phyloP scores from a whole-genome alignment of 345 rosid genomes.

The Cardiospermum halicacabum region DNA sequence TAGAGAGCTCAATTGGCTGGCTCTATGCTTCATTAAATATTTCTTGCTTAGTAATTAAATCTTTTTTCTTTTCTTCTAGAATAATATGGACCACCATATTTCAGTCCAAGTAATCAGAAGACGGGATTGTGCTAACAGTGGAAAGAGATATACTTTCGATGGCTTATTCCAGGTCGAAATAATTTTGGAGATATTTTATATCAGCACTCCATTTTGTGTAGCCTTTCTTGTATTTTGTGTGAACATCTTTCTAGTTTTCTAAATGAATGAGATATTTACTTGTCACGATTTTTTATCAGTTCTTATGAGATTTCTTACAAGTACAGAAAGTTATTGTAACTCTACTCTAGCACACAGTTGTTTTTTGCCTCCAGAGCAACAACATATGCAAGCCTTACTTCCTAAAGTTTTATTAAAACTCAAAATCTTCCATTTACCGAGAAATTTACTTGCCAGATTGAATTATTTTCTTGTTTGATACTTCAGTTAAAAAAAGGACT shows the following conservation, averaged over 20 bases:
- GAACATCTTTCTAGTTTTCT: neutral
- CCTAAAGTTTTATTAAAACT: neutral
- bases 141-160: conserved; percentile 25
- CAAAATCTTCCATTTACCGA: conserved; percentile 2
- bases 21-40: neutral
- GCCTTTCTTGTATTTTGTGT: neutral
- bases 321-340: neutral
- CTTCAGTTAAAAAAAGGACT: neutral
- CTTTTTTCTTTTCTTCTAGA: conserved; percentile 18
- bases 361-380: too few species aligned
- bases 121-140: conserved; percentile 10
- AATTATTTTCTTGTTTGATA: neutral
- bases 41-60: neutral
- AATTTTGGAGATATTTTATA: neutral
- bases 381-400: too few species aligned
- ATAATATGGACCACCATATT: conserved; percentile 22
- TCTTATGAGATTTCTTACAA: neutral
- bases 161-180: conserved; percentile 34
- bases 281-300: neutral
- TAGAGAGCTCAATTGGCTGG: neutral
- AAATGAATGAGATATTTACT: neutral
- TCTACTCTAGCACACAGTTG: neutral
- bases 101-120: conserved; percentile 33
- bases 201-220: neutral
- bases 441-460: neutral